Percentiles rank a stretch among this genome's conserved stretches.
phyloP scores from a whole-genome alignment of 768 basidiomycete species.

The Lyophyllum semitale region DNA sequence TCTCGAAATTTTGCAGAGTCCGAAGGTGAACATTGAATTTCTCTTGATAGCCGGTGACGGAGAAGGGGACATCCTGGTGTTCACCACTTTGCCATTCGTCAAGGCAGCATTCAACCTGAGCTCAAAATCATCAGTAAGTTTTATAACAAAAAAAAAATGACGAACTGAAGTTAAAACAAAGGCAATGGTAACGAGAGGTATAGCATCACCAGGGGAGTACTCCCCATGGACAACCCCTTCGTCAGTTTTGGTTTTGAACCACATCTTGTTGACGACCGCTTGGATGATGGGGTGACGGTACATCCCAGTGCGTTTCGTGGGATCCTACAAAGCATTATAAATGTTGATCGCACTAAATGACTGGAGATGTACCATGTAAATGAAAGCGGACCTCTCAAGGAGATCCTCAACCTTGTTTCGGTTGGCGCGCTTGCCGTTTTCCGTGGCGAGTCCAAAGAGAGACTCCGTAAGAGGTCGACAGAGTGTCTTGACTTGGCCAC shows the following conservation, averaged over 20 bases:
- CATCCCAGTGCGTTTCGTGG: conserved; percentile 1
- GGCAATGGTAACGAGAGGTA: neutral
- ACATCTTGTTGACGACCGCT: conserved; percentile 4
- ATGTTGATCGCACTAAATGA: neutral
- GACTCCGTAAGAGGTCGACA: neutral
- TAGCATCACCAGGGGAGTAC: neutral
- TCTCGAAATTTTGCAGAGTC: neutral
- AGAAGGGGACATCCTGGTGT: neutral
- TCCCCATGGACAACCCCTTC: conserved; percentile 1
- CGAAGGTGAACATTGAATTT: neutral
- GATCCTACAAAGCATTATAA: neutral
- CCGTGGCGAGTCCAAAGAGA: neutral
- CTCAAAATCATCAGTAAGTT: neutral
- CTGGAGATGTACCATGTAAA: neutral
- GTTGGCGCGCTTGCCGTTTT: conserved; percentile 1
- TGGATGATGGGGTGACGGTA: conserved; percentile 9
- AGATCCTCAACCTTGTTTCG: neutral
- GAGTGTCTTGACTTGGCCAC: conserved; percentile 2
- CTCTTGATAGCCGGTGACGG: neutral
- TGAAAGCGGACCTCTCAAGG: neutral
- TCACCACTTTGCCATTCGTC: conserved; percentile 1
- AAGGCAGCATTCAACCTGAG: neutral
- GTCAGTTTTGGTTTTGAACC: conserved; percentile 6
- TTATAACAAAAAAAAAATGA: neutral
- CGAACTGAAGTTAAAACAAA: neutral